phyloP scores from a whole-genome alignment of 257 asterid species.

The Handroanthus guayacan region DNA sequence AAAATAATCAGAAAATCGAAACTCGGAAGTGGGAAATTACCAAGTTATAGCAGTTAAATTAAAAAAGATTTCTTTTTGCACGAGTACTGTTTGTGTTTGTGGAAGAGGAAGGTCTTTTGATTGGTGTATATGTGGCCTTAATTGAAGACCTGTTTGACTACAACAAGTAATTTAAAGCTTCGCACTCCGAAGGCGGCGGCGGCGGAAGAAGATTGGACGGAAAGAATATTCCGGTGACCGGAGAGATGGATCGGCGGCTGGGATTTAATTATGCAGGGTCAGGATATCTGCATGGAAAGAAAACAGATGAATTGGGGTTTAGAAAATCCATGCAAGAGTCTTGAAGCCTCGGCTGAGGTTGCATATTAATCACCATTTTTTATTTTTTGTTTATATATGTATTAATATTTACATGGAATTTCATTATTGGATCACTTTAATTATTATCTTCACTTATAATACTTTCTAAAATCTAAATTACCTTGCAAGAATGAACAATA shows the following conservation, averaged over 20 bases:
- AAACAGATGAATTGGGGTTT: conserved; percentile 1
- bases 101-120: conserved; percentile 31
- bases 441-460: conserved; percentile 28
- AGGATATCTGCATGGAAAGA: conserved; percentile 30
- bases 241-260: conserved; percentile 1
- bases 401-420: background rate
- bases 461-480: background rate
- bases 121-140: conserved; percentile 31
- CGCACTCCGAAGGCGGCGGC: background rate
- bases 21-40: conserved; percentile 43
- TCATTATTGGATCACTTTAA: background rate
- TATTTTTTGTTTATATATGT: too few relatives aligned
- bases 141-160: conserved; percentile 33
- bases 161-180: conserved; percentile 8
- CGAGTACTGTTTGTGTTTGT: conserved; percentile 32
- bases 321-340: conserved; percentile 33
- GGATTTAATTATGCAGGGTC: background rate
- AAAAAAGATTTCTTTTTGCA: conserved; percentile 39
- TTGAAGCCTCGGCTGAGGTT: conserved; percentile 35
- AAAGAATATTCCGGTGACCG: conserved; percentile 32
- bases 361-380: conserved; percentile 20
- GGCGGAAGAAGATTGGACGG: background rate
- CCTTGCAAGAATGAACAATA: background rate
- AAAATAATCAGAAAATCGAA: background rate
- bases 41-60: conserved; percentile 27